Percentiles rank a stretch among this genome's conserved stretches.
These are phyloP conservation scores for Beta lomatogona DNA, from an alignment of 179 eudicot genomes.

Conservation along the genomic window DNA sequence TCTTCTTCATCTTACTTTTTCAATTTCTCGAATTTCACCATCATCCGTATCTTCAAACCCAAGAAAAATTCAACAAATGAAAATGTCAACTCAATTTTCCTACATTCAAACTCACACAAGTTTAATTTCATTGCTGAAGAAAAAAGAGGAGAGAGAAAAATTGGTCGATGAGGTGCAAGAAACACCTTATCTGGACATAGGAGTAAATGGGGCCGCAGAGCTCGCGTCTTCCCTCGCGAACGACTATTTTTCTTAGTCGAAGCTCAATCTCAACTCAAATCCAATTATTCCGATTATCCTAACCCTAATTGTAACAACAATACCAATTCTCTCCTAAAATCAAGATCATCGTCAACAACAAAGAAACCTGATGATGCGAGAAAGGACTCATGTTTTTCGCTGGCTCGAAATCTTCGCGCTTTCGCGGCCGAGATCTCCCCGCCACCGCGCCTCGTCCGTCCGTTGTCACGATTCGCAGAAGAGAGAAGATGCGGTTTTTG, in stretches of 20 bases:
- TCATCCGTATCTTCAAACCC: conserved; percentile 9
- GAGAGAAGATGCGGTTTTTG: too few species aligned
- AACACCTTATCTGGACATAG: conserved; percentile 23
- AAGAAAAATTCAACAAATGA: not conserved
- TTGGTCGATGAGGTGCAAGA: conserved; percentile 30
- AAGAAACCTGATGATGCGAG: too few species aligned
- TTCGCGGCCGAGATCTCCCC: too few species aligned
- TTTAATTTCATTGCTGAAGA: not conserved
- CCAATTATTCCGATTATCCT: conserved; percentile 17
- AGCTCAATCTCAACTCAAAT: conserved; percentile 19
- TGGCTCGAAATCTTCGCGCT: too few species aligned
- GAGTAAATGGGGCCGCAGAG: too few species aligned
- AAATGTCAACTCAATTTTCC: not conserved
- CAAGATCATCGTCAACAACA: conserved; percentile 1
- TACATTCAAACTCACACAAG: not conserved
- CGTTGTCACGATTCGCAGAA: too few species aligned
- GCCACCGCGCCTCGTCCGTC: too few species aligned
- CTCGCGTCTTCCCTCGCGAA: conserved; percentile 26
- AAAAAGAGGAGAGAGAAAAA: not conserved
- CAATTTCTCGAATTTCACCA: conserved; percentile 15
- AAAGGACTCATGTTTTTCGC: too few species aligned
- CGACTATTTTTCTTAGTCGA: not conserved
- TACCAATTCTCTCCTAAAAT: not conserved
- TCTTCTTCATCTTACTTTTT: not conserved
- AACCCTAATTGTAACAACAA: conserved; percentile 13